Percentiles rank a stretch among this genome's conserved stretches.
Conservation (phyloP, 768 basidiomycete species). For the Boletus sp. region DNA sequence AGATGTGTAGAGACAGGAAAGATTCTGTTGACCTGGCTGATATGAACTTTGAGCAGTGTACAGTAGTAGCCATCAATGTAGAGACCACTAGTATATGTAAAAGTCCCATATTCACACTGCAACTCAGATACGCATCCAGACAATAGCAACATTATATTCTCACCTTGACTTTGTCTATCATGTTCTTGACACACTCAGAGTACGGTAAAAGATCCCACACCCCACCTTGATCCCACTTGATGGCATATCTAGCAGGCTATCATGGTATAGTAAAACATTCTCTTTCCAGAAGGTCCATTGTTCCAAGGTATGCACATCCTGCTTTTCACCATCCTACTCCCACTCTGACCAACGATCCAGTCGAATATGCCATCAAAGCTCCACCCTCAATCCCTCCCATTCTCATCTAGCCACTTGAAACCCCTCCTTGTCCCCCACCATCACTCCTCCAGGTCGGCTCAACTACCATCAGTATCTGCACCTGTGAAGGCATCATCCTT, state of each 20-base stretch:
- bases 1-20: too few relatives aligned
- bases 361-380: constrained; percentile 99
- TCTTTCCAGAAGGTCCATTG: constrained; percentile 96
- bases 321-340: neutral
- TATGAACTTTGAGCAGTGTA: constrained; percentile 18
- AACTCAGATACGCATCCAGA: constrained; percentile 37
- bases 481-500: constrained; percentile 86
- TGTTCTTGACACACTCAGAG: constrained; percentile 96
- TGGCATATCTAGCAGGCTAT: constrained; percentile 53
- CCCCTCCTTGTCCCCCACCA: constrained; percentile 6
- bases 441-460: constrained; percentile 82
- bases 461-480: constrained; percentile 94
- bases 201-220: constrained; percentile 54
- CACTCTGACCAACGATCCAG: constrained; percentile 41
- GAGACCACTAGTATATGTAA: constrained; percentile 9
- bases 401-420: neutral
- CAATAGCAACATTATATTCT: constrained; percentile 31
- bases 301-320: constrained; percentile 85
- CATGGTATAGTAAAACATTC: constrained; percentile 98
- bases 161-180: constrained; percentile 34
- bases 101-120: constrained; percentile 29
- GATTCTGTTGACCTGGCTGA: too few relatives aligned
- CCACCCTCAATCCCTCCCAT: neutral
- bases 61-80: too few relatives aligned
- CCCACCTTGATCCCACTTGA: neutral